Conservation (phyloP, 345 rosid genomes). For the Euphorbia tirucalli region DNA sequence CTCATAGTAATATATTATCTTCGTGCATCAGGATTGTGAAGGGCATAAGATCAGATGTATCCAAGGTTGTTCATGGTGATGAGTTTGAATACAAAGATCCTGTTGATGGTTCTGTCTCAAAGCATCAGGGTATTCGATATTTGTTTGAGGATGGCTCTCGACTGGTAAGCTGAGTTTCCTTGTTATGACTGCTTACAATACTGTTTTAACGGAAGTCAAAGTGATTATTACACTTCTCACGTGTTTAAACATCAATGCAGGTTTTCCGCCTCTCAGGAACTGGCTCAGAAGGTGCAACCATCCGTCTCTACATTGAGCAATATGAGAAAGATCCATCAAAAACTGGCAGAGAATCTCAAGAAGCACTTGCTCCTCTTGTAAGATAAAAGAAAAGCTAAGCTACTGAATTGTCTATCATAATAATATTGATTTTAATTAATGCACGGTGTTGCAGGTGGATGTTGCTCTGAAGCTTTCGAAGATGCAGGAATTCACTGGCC, state of each 20-base stretch:
- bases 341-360: slow-evolving; percentile 84
- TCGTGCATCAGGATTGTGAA: slow-evolving; percentile 54
- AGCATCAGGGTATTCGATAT: slow-evolving; percentile 93
- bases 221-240: not conserved
- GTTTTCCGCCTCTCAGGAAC: slow-evolving; percentile 98
- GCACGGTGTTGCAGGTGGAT: slow-evolving; percentile 56
- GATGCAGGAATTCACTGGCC: slow-evolving; percentile 89
- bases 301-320: slow-evolving; percentile 94
- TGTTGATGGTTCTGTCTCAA: slow-evolving; percentile 92
- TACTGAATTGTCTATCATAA: not conserved
- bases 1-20: not conserved
- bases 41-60: slow-evolving; percentile 62
- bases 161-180: slow-evolving; percentile 53
- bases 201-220: not conserved
- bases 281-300: slow-evolving; percentile 98
- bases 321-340: slow-evolving; percentile 91
- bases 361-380: slow-evolving; percentile 89
- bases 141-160: slow-evolving; percentile 93
- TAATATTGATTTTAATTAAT: slow-evolving; percentile 20
- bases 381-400: slow-evolving; percentile 18
- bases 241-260: slow-evolving; percentile 35
- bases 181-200: not conserved
- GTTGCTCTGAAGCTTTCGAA: slow-evolving; percentile 89
- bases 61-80: slow-evolving; percentile 72
- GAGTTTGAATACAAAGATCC: slow-evolving; percentile 98